Conservation (phyloP, 1,284 basidiomycete genomes). For the Mycosarcoma mackinlayi region DNA sequence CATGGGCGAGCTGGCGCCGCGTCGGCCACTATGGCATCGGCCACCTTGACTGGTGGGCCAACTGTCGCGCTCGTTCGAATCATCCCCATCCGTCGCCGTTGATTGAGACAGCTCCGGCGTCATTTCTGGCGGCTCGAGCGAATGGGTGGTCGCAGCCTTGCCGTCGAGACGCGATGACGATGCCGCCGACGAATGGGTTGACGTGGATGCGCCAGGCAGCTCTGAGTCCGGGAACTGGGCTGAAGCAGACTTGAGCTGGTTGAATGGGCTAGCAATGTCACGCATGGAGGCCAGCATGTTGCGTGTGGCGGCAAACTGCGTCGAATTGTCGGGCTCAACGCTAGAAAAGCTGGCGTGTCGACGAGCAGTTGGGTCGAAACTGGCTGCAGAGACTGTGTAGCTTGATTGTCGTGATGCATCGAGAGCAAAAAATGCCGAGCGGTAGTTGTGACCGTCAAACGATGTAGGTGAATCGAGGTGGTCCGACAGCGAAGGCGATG, state of each 20-base stretch:
- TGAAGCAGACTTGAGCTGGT: conserved; percentile 13
- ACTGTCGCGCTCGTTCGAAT: conserved; percentile 49
- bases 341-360: conserved; percentile 53
- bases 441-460: conserved; percentile 28
- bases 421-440: conserved; percentile 34
- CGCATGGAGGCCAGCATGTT: conserved; percentile 27
- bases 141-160: background rate
- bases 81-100: conserved; percentile 21
- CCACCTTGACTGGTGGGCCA: conserved; percentile 51
- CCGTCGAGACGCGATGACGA: too few relatives aligned
- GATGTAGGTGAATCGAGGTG: conserved; percentile 27
- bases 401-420: conserved; percentile 10
- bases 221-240: background rate
- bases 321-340: conserved; percentile 34
- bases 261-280: background rate
- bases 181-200: too few relatives aligned
- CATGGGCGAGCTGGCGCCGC: conserved; percentile 11
- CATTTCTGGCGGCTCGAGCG: conserved; percentile 28
- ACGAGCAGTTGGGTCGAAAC: conserved; percentile 21
- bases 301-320: conserved; percentile 25
- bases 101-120: conserved; percentile 22
- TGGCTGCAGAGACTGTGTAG: background rate
- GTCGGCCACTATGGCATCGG: background rate
- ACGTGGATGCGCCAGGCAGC: background rate
- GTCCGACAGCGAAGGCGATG: conserved; percentile 41